These are phyloP conservation scores for Przewalskia tangutica DNA, from an alignment of 257 asterid genomes.

Conservation along the genomic window DNA sequence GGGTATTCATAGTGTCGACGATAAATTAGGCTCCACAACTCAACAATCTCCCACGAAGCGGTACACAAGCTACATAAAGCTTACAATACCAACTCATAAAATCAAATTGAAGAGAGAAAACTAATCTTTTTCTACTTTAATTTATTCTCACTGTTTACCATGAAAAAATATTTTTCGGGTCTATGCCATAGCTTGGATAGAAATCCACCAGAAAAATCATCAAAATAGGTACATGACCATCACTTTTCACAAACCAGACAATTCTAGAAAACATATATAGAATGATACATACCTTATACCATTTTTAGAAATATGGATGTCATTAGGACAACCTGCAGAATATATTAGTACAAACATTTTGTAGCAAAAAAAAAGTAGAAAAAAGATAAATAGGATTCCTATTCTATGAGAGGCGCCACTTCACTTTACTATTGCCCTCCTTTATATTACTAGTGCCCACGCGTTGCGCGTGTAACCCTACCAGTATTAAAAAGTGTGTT, in stretches of 20 bases:
- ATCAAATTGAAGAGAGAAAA: background rate
- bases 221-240: background rate
- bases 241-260: background rate
- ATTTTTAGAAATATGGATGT: background rate
- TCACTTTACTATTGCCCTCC: background rate
- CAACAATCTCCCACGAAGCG: too few species aligned
- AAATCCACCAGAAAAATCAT: background rate
- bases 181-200: background rate
- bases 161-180: background rate
- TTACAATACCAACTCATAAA: background rate
- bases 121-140: background rate
- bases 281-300: background rate
- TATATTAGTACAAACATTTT: background rate
- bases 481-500: background rate
- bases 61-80: background rate
- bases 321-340: background rate
- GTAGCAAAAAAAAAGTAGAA: background rate
- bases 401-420: background rate
- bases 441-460: background rate
- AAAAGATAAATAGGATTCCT: background rate
- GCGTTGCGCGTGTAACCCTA: background rate
- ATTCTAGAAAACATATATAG: background rate
- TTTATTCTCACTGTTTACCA: background rate
- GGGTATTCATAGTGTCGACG: too few species aligned
- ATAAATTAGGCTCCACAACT: too few species aligned